A percentile compares a stretch with the other conserved stretches of the same genome.
Evolutionary conservation across 2,329 filamentous ascomycete species (phyloP).

Genomic region (Claviceps africana): DNA sequence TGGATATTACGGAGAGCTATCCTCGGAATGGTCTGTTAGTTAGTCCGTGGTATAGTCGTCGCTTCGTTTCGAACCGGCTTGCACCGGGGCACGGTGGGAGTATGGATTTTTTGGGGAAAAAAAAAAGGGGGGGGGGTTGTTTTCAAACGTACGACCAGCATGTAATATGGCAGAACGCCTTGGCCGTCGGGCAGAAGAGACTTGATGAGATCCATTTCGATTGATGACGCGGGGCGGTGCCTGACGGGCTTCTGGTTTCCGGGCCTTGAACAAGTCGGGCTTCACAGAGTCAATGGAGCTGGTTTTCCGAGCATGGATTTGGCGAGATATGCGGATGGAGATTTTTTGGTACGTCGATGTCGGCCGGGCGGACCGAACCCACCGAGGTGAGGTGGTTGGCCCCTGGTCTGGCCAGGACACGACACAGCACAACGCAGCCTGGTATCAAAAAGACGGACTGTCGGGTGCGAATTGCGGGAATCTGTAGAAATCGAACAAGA

Average conservation of each 20-base stretch:
- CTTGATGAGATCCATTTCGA: slow-evolving; percentile 30
- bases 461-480: too few species aligned
- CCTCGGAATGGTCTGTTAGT: not conserved
- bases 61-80: too few species aligned
- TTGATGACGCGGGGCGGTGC: not conserved
- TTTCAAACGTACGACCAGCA: slow-evolving; percentile 34
- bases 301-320: not conserved
- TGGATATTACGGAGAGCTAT: slow-evolving; percentile 68
- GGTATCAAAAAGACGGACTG: too few species aligned
- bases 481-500: too few species aligned
- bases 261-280: not conserved
- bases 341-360: not conserved
- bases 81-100: too few species aligned
- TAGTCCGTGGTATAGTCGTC: not conserved
- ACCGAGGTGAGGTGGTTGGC: not conserved
- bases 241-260: not conserved
- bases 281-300: not conserved
- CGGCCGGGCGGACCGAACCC: not conserved
- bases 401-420: too few species aligned
- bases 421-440: too few species aligned
- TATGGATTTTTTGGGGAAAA: not conserved
- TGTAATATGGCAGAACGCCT: slow-evolving; percentile 45
- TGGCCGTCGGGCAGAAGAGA: slow-evolving; percentile 33
- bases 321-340: not conserved
- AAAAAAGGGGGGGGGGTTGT: not conserved